A percentile compares a stretch with the other conserved stretches of the same genome.
These are phyloP conservation scores for Salmacisia buchloeana DNA, from an alignment of 1,284 basidiomycete species.

Conservation along the genomic window DNA sequence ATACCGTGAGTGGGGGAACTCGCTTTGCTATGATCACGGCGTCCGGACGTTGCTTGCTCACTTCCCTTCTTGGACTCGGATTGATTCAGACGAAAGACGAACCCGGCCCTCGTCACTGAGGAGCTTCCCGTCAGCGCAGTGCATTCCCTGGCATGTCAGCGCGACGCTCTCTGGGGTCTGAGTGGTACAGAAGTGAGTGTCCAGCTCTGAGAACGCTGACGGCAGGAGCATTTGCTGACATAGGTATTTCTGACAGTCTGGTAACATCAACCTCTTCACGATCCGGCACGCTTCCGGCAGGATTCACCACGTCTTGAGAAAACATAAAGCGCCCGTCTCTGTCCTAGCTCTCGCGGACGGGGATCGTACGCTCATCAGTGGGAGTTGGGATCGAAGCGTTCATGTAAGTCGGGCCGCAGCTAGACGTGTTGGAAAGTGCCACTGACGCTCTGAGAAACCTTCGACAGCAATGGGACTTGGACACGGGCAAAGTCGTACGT, in stretches of 20 bases:
- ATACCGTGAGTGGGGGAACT: constrained; percentile 12
- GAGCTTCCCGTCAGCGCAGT: constrained; percentile 37
- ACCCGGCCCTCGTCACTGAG: constrained; percentile 14
- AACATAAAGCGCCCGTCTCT: constrained; percentile 75
- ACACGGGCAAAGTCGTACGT: constrained; percentile 75
- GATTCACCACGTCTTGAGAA: constrained; percentile 64
- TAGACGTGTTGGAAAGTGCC: background rate
- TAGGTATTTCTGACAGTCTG: constrained; percentile 16
- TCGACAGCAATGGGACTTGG: constrained; percentile 89
- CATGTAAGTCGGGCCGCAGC: constrained; percentile 60
- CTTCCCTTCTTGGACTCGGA: background rate
- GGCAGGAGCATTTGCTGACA: constrained; percentile 10
- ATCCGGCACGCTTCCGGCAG: constrained; percentile 85
- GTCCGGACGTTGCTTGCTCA: background rate
- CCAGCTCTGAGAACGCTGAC: constrained; percentile 12
- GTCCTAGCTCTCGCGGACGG: constrained; percentile 71
- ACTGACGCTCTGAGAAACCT: no score
- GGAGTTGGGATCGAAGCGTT: constrained; percentile 88
- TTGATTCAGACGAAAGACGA: constrained; percentile 66
- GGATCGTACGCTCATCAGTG: constrained; percentile 79
- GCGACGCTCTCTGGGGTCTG: constrained; percentile 42
- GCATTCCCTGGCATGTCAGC: constrained; percentile 44
- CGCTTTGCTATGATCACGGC: background rate
- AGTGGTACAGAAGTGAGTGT: constrained; percentile 23
- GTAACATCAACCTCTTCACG: constrained; percentile 69